phyloP scores from a whole-genome alignment of 495 filamentous ascomycete species.

The Tetracladium setigerum region DNA sequence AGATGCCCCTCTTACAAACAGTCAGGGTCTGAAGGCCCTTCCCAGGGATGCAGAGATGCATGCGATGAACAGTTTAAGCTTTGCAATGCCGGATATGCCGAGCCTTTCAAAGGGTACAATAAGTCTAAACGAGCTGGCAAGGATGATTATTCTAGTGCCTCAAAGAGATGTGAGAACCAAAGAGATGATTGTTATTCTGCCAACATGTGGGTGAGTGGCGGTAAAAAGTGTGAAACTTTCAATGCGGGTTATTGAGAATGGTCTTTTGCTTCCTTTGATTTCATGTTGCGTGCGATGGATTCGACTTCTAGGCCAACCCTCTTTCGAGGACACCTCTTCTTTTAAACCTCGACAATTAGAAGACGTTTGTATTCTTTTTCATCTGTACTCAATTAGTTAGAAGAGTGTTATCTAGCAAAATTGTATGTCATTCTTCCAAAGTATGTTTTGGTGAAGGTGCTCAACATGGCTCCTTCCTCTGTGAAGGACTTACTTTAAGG shows the following conservation, averaged over 20 bases:
- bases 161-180: slow-evolving; percentile 32
- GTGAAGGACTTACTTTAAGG: too few species aligned
- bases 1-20: slow-evolving; percentile 34
- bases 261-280: too few species aligned
- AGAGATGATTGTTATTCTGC: slow-evolving; percentile 29
- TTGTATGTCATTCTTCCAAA: too few species aligned
- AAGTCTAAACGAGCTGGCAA: slow-evolving; percentile 1
- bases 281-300: too few species aligned
- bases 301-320: too few species aligned
- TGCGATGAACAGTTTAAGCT: slow-evolving; percentile 41
- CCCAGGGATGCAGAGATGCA: slow-evolving; percentile 35
- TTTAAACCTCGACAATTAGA: too few species aligned
- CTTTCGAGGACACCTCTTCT: too few species aligned
- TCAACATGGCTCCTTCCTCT: too few species aligned
- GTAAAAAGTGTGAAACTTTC: slow-evolving; percentile 9
- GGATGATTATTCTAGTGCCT: slow-evolving; percentile 24
- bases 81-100: slow-evolving; percentile 35
- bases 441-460: too few species aligned
- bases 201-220: slow-evolving; percentile 18
- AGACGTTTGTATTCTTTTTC: too few species aligned
- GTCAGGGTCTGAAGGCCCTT: not conserved
- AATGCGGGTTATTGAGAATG: slow-evolving; percentile 6
- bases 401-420: too few species aligned
- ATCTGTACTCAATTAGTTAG: too few species aligned
- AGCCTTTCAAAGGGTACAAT: slow-evolving; percentile 29